These are phyloP conservation scores for Hanseniaspora occidentalis DNA, from an alignment of 805 yeast genomes.

Conservation along the genomic window DNA sequence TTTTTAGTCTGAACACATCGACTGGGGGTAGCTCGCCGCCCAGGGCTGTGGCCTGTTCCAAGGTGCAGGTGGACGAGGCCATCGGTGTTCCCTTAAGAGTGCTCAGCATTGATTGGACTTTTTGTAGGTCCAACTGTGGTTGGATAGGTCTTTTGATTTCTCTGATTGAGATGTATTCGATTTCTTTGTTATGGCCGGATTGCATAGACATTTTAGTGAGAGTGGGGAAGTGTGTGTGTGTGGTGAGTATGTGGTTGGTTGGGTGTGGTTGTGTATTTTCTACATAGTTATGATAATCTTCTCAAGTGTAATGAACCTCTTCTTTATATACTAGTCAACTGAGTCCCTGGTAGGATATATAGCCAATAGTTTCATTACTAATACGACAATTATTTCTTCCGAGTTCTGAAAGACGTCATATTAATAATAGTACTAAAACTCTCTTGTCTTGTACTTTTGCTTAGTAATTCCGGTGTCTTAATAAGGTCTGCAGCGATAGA, in stretches of 20 bases:
- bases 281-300: not conserved
- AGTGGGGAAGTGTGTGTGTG: not conserved
- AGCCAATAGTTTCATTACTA: too few species aligned
- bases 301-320: not conserved
- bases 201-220: conserved; percentile 51
- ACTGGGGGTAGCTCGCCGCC: conserved; percentile 69
- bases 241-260: not conserved
- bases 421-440: too few species aligned
- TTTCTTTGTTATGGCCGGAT: conserved; percentile 38
- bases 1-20: conserved; percentile 60
- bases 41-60: conserved; percentile 25
- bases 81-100: conserved; percentile 52
- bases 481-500: too few species aligned
- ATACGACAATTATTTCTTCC: too few species aligned
- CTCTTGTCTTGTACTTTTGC: too few species aligned
- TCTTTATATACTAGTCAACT: not conserved
- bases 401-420: too few species aligned
- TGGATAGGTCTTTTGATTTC: conserved; percentile 72
- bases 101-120: conserved; percentile 70
- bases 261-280: not conserved
- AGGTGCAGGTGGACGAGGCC: conserved; percentile 48
- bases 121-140: conserved; percentile 64
- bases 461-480: too few species aligned
- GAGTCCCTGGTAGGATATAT: too few species aligned
- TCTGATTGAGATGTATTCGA: conserved; percentile 49